phyloP scores from a whole-genome alignment of 257 asterid genomes.

The Echites panduratus region DNA sequence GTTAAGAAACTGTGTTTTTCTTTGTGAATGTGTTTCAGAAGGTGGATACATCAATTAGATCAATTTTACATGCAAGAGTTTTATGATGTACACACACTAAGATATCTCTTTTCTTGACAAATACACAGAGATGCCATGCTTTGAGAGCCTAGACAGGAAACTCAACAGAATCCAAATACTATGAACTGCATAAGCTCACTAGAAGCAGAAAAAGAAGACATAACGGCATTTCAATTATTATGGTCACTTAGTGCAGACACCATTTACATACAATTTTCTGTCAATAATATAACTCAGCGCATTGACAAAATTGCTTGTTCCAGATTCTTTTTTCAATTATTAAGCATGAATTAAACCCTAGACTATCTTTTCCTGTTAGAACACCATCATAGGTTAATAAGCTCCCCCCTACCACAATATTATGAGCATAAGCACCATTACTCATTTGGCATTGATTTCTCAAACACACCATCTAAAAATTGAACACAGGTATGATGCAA shows the following conservation, averaged over 20 bases:
- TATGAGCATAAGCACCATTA: neutral
- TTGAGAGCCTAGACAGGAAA: neutral
- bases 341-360: neutral
- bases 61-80: neutral
- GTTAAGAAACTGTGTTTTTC: neutral
- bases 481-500: neutral
- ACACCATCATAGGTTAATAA: neutral
- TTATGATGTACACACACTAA: neutral
- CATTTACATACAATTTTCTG: neutral
- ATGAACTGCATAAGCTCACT: neutral
- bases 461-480: neutral
- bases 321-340: neutral
- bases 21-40: neutral
- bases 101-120: neutral
- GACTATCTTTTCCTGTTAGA: neutral
- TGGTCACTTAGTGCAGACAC: neutral
- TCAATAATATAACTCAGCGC: neutral
- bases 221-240: neutral
- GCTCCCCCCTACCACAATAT: neutral
- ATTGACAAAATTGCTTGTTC: neutral
- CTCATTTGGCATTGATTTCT: neutral
- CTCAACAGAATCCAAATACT: neutral
- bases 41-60: neutral
- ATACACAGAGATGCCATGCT: neutral
- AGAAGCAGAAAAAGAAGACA: neutral